Evolutionary conservation across 345 rosid species (phyloP), one percentile per base, ranked within the genome.

Genomic region (Tarenaya hassleriana): DNA sequence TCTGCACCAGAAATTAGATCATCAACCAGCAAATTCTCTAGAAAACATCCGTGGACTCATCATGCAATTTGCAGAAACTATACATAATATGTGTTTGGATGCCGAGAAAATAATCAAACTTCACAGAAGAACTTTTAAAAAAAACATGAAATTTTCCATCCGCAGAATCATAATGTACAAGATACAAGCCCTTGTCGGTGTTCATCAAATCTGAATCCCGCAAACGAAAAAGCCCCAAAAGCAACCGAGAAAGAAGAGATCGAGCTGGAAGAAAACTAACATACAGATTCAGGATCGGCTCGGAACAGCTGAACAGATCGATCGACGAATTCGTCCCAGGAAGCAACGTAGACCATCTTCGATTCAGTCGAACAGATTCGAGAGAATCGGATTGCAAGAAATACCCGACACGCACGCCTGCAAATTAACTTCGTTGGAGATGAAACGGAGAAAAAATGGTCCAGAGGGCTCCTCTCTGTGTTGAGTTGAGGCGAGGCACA

Each of bases 271-370:
- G 11, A 39, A 10, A n/a, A 39, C 19, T 15, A 65, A 64, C 84
- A 7, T 74, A 87, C 96, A 41, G 95, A 87, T 63, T 84, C 84
- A 16, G 95, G 98, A 77, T 81, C 94, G 56, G 90, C 90, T 42
- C 87, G 84, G 63, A 84, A 91, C 49, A 91, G 44, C 65, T 84
- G 88, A 29, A 81, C 83, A 21, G 89, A 69, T 74, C 85, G 68
- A 57, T 81, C 96, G 10, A 81, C 85, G 51, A 87, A 87, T 56
- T 87, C 94, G 55, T 87, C 96, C 96, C 94, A 87, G 0, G 89
- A 81, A 44, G 68, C 78, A 62, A 83, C 31, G 52, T 83, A 83
- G 29, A 87, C 89, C 96, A 87, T 87, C 52, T 56, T 33, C 50
- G 34, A 58, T 41, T 48, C 55, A 27, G 42, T 39, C 47, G 49